Percentiles rank a stretch among this genome's conserved stretches.
These are phyloP conservation scores for Chlorella sp. DNA, from an alignment of 139 green algal species.

Conservation along the genomic window DNA sequence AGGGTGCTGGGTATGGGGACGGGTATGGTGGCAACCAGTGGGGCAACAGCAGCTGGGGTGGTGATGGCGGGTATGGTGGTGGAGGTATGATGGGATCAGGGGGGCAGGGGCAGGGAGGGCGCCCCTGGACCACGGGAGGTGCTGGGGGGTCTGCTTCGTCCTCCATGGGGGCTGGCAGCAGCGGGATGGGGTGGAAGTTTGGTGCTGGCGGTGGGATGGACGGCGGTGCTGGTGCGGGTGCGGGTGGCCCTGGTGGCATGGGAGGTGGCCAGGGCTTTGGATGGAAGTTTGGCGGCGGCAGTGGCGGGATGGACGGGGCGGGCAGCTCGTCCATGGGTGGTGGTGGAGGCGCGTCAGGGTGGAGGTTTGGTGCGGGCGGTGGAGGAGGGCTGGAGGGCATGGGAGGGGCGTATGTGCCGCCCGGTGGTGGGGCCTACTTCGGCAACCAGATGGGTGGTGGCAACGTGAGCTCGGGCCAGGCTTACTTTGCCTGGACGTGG, in stretches of 20 bases:
- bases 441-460: too few species aligned
- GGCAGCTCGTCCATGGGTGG: background rate
- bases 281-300: background rate
- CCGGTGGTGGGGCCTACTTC: background rate
- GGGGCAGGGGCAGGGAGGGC: background rate
- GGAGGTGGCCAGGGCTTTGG: background rate
- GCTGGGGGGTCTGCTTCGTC: too few species aligned
- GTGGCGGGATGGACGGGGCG: background rate
- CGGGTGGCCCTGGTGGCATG: background rate
- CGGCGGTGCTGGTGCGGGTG: background rate
- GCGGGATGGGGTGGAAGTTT: too few species aligned
- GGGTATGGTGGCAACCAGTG: background rate
- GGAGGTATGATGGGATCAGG: background rate
- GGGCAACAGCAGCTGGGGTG: background rate
- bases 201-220: background rate
- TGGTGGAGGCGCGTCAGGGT: background rate
- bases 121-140: too few species aligned
- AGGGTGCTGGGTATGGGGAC: background rate
- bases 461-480: too few species aligned
- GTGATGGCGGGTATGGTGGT: background rate
- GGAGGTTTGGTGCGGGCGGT: background rate
- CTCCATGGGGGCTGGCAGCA: too few species aligned
- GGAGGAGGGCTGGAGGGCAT: background rate
- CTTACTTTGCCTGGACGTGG: constrained; percentile 10
- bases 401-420: background rate